These are phyloP conservation scores for Zymoseptoria pseudotritici DNA, from an alignment of 2,329 filamentous ascomycete species.

Conservation along the genomic window DNA sequence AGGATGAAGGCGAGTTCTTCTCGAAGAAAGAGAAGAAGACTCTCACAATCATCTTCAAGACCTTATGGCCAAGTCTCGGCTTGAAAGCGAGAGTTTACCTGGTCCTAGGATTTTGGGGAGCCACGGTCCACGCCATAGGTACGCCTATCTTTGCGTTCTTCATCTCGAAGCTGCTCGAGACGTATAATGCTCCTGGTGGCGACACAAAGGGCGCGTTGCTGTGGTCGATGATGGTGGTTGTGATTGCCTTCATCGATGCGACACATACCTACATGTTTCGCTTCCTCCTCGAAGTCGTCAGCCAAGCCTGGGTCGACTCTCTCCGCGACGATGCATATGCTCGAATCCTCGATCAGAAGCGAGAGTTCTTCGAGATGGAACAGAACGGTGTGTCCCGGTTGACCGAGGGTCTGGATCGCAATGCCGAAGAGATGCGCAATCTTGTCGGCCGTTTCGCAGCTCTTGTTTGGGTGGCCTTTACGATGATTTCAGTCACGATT, in stretches of 20 bases:
- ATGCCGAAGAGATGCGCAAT: conserved; percentile 81
- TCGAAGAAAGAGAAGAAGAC: conserved; percentile 9
- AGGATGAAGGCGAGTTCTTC: background rate
- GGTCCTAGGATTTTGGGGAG: conserved; percentile 52
- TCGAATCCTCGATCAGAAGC: conserved; percentile 67
- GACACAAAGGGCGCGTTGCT: conserved; percentile 46
- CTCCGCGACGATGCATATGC: conserved; percentile 62
- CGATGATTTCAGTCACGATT: conserved; percentile 63
- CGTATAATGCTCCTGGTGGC: conserved; percentile 54
- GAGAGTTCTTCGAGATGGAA: conserved; percentile 67
- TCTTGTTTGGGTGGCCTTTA: conserved; percentile 56
- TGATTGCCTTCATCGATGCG: conserved; percentile 60
- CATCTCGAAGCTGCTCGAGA: conserved; percentile 63
- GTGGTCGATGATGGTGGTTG: conserved; percentile 65
- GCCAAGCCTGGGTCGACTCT: conserved; percentile 68
- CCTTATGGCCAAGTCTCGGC: conserved; percentile 61
- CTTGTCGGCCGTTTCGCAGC: conserved; percentile 72
- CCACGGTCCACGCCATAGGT: conserved; percentile 56
- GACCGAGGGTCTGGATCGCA: conserved; percentile 66
- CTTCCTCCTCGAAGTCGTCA: conserved; percentile 63
- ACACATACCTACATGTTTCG: conserved; percentile 58
- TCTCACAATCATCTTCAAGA: conserved; percentile 53
- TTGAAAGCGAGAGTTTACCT: conserved; percentile 48
- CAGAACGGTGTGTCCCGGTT: conserved; percentile 58
- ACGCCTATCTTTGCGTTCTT: conserved; percentile 71